phyloP scores from a whole-genome alignment of 129 eudicot genomes.

The Glebionis coronaria region DNA sequence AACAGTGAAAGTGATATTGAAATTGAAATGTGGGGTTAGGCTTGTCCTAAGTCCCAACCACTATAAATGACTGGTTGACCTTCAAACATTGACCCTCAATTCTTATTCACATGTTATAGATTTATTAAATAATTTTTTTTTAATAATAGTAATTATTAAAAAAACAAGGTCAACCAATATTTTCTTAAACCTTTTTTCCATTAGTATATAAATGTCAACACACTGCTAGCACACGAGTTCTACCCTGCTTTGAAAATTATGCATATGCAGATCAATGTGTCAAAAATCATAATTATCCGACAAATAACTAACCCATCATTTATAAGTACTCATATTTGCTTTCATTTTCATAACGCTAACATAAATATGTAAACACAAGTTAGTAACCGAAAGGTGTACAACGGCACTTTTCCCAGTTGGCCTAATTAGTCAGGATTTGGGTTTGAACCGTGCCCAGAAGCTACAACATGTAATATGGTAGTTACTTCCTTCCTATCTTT shows the following conservation, averaged over 20 bases:
- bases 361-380: background rate
- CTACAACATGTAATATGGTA: no score
- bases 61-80: background rate
- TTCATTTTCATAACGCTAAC: background rate
- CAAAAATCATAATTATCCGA: no score
- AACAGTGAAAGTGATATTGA: no score
- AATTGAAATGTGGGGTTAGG: constrained; percentile 12
- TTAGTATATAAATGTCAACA: constrained; percentile 17
- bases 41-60: background rate
- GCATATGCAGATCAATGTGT: no score
- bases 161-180: constrained; percentile 19
- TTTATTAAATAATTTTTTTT: no score
- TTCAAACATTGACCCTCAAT: constrained; percentile 16
- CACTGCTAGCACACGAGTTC: constrained; percentile 36
- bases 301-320: no score
- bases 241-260: constrained; percentile 17
- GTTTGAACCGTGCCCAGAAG: no score
- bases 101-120: constrained; percentile 23
- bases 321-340: background rate
- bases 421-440: no score
- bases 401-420: no score
- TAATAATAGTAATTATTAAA: no score
- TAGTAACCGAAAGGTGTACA: no score
- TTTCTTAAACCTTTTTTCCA: background rate
- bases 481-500: no score